Evolutionary conservation across 1,284 basidiomycete species (phyloP), one percentile per base, ranked within the genome.

Genomic region (Malassezia caprae): DNA sequence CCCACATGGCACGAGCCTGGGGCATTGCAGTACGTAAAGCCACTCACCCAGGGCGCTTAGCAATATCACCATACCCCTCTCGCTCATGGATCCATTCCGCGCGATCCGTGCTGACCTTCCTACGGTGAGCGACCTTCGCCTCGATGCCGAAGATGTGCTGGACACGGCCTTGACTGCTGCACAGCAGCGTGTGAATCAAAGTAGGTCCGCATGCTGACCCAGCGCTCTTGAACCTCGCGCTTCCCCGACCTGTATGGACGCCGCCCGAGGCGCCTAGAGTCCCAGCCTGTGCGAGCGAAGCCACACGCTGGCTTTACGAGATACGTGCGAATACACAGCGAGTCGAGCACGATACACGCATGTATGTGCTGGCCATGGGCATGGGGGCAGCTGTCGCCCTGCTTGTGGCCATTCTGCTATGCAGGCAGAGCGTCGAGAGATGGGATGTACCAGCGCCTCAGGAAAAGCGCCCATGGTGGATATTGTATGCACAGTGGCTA

Each of bases 61-160:
- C n/a, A 57, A 57, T 32, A 31, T 57, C n/a, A 46, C 55, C 3
- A 31, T 57, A 3, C 55, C 55, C 15, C 23, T 44, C 26, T 32
- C 49, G 6, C 32, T 57, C 2, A 26, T 52, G 6, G 41, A 57
- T 19, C 49, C 55, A 15, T 48, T 57, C 28, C 21, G 21, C 11
- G 11, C 11, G 11, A 28, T 57, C n/a, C 28, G 37, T n/a, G n/a
- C 21, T 2, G 10, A 34, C 6, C 13, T 57, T 17, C 55, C 55
- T 15, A 48, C 49, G 17, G 55, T 52, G 12, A 41, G 43, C 21
- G 19, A 27, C 15, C 37, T 57, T 21, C 55, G 55, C 8, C 13
- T 30, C n/a, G 45, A 40, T 19, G 30, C 50, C 3, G 37, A 48
- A 26, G 37, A 57, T 4, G 31, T 19, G 28, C 35, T 51, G 7